Percentiles rank a stretch among this genome's conserved stretches.
Evolutionary conservation across 23 red algal genomes (phyloP).

Genomic region (Cyanidioschyzon merolae): DNA sequence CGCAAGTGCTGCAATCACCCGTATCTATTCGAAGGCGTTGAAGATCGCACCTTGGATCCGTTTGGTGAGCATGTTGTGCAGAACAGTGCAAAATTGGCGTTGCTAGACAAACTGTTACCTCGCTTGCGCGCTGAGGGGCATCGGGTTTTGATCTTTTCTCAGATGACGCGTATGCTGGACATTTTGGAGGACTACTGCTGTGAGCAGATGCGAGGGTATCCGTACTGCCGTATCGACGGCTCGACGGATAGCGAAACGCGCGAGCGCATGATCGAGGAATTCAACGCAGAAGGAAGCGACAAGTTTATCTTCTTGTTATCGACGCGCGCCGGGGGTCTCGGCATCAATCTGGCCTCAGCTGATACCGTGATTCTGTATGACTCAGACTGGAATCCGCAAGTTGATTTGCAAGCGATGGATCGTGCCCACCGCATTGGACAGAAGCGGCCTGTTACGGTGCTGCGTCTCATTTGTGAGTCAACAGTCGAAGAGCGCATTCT

Average conservation of each 20-base stretch:
- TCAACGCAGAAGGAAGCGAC: constrained; percentile 67
- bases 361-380: constrained; percentile 97
- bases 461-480: constrained; percentile 74
- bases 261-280: constrained; percentile 86
- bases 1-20: constrained; percentile 94
- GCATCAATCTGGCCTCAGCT: constrained; percentile 95
- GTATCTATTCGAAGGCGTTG: constrained; percentile 93
- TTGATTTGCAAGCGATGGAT: constrained; percentile 99
- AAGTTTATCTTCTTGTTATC: constrained; percentile 96
- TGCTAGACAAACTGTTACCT: constrained; percentile 86
- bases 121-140: constrained; percentile 65
- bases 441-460: constrained; percentile 81
- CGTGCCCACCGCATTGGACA: constrained; percentile 96
- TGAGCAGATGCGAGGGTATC: constrained; percentile 62
- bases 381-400: constrained; percentile 97
- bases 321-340: constrained; percentile 87
- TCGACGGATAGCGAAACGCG: constrained; percentile 80
- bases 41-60: constrained; percentile 90
- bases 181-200: constrained; percentile 94
- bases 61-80: constrained; percentile 87
- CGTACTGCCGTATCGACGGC: constrained; percentile 96
- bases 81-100: constrained; percentile 62
- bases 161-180: constrained; percentile 99
- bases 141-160: constrained; percentile 86
- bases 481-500: constrained; percentile 94